Base-by-base conservation (phyloP, 1,284 basidiomycete genomes). In the Pseudozyma thailandica region DNA sequence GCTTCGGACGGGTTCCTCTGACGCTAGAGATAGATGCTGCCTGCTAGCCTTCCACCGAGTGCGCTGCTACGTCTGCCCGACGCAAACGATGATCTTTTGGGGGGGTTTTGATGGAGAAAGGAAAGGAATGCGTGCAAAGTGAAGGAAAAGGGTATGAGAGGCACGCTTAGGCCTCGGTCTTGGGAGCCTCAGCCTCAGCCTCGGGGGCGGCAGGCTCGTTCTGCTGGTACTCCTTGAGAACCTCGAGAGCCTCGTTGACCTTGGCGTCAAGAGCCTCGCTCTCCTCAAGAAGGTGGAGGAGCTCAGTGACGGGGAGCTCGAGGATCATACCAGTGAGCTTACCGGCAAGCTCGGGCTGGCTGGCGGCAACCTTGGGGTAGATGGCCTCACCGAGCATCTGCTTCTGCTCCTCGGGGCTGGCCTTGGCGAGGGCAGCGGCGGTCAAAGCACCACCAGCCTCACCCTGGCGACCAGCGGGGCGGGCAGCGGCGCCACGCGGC, bases 321-420 rank as follows among this genome's bases (percentile, higher is more conserved):
- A 82, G 74, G 57, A 82, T 80, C 81, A 82, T 82, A 44, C 81
- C 81, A 15, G 81, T 82, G 18, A 82, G 74, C 77, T 82, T 82
- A 43, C 81, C 81, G 38, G 81, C 81, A 28, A 82, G 74, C 60
- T 80, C 77, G 41, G 78, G 75, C 59, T 81, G 81, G 45, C 50
- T 57, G 26, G 70, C 75, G 18, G 74, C 75, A 56, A 82, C 80
- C 75, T 82, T 80, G 54, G 81, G 81, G 77, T 82, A 82, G 71
- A 82, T 81, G 27, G 81, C 81, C 72, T 82, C 81, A 39, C 81
- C 81, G 38, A 82, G 75, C 78, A 82, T 82, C 72, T 82, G 81
- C 81, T 82, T 82, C 75, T 82, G 81, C 73, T 82, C 81, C 53
- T 82, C 81, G 42, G 81, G 81, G 63, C 80, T 75, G 16, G 81